Evolutionary conservation across 2,329 filamentous ascomycete species (phyloP), one percentile per base, ranked within the genome.

Genomic region (Arthrinium phaeospermum): DNA sequence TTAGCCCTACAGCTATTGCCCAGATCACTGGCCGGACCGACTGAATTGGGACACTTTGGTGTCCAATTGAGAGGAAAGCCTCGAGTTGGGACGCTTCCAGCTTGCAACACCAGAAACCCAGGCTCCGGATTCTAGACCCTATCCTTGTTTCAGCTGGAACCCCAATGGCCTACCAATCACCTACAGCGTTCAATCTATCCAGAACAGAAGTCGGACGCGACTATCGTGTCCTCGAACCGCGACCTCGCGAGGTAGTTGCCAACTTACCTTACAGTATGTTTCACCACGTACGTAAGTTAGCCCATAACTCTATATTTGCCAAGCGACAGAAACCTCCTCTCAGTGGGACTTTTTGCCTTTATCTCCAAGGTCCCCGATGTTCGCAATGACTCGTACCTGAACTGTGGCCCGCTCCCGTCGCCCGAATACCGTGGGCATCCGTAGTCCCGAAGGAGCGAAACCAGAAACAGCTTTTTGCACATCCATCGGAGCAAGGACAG

Each of bases 351-450:
- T 22, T 34, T 34, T 41, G 37, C 8, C 27, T 61, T 64, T 19
- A 19, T 64, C 57, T 41, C 14, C 57, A n/a, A 4, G 57, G 30
- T n/a, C 34, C 34, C 57, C 34, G 57, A 12, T 64, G 19, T 64
- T 41, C 34, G 41, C 6, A 64, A 13, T 64, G 34, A 64, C 57
- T 64, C 57, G 57, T 64, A 64, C 57, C 57, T 30, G 37, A 41
- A 41, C 22, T n/a, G 19, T 41, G 34, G 57, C 57, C 34, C 57
- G 57, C 57, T 64, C 53, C 53, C 27, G 53, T 61, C 53, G 27
- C 53, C 53, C 53, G 53, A 61, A 61, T 14, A 30, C 27, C 53
- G 14, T 61, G 53, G 30, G 53, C 53, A 34, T 61, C 57, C 57
- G 34, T 64, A 41, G 57, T 10, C 57, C 57, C 57, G 57, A 64